phyloP scores from a whole-genome alignment of 73 alveolate genomes.

The Strombidium stylifer region DNA sequence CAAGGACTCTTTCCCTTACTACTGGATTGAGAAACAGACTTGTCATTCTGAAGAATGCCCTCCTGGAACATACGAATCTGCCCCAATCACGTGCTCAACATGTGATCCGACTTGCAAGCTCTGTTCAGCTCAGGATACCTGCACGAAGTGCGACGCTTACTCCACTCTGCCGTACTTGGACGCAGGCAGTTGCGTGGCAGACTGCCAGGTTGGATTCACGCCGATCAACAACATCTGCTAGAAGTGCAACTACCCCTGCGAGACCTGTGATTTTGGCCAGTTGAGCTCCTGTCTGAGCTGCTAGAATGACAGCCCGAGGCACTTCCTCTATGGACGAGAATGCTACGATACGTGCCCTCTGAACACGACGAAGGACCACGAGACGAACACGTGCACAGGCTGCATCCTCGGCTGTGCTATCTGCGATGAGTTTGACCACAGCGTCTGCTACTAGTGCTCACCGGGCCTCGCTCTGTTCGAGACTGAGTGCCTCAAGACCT shows the following conservation, averaged over 20 bases:
- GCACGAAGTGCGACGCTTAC: neutral
- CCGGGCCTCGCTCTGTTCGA: conserved; percentile 1
- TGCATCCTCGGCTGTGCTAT: conserved; percentile 12
- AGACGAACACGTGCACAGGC: conserved; percentile 7
- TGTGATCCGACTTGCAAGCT: conserved; percentile 25
- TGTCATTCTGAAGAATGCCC: conserved; percentile 13
- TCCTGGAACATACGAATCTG: neutral
- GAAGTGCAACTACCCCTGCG: conserved; percentile 40
- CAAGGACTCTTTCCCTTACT: conserved; percentile 1
- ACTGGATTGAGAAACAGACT: neutral
- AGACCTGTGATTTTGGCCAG: conserved; percentile 34
- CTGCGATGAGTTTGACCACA: conserved; percentile 5
- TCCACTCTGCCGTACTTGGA: neutral
- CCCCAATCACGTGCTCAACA: conserved; percentile 5
- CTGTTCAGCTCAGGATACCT: conserved; percentile 2
- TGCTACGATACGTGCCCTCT: conserved; percentile 42
- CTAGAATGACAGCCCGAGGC: neutral
- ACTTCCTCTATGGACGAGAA: conserved; percentile 10
- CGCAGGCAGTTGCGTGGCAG: conserved; percentile 18
- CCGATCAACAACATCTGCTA: conserved; percentile 24
- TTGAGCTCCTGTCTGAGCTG: conserved; percentile 41
- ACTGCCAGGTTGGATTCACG: conserved; percentile 33
- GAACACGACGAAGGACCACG: conserved; percentile 8
- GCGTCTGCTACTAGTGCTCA: conserved; percentile 2
- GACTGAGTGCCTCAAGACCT: conserved; percentile 7